Evolutionary conservation across 2,329 filamentous ascomycete genomes (phyloP).

Genomic region (Monosporascus sp.): DNA sequence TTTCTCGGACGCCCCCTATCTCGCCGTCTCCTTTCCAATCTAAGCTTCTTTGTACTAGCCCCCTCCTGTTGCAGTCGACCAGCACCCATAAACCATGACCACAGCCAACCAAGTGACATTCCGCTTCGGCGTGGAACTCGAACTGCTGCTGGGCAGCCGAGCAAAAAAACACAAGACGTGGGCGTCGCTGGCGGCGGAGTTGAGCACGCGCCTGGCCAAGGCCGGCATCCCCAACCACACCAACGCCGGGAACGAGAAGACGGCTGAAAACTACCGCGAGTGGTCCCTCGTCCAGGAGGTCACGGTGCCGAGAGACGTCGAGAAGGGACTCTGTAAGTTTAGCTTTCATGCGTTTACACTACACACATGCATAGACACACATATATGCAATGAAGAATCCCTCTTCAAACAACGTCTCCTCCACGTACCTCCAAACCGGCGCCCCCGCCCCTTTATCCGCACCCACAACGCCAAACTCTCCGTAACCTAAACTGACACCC

Average conservation of each 20-base stretch:
- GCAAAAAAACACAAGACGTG: constrained; percentile 28
- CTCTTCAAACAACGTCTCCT: neutral
- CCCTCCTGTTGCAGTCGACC: neutral
- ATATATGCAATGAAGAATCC: neutral
- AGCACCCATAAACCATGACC: neutral
- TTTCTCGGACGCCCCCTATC: neutral
- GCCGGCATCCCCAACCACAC: constrained; percentile 30
- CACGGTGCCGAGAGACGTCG: constrained; percentile 28
- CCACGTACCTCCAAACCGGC: no score
- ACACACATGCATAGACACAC: no score
- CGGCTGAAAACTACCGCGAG: constrained; percentile 27
- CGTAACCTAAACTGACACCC: neutral
- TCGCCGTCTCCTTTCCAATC: no score
- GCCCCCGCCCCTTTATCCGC: no score
- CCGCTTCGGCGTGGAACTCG: constrained; percentile 33
- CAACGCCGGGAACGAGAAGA: constrained; percentile 23
- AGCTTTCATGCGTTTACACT: neutral
- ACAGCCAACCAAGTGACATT: constrained; percentile 6
- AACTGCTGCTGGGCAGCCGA: constrained; percentile 29
- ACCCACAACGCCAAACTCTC: no score
- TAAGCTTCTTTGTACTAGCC: neutral
- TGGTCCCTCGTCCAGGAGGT: constrained; percentile 34
- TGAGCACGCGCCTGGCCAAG: constrained; percentile 25
- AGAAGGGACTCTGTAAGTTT: constrained; percentile 26
- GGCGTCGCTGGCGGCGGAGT: constrained; percentile 29